These are phyloP conservation scores for Pilatotrama ljubarskyi DNA, from an alignment of 768 basidiomycete species.

Conservation along the genomic window DNA sequence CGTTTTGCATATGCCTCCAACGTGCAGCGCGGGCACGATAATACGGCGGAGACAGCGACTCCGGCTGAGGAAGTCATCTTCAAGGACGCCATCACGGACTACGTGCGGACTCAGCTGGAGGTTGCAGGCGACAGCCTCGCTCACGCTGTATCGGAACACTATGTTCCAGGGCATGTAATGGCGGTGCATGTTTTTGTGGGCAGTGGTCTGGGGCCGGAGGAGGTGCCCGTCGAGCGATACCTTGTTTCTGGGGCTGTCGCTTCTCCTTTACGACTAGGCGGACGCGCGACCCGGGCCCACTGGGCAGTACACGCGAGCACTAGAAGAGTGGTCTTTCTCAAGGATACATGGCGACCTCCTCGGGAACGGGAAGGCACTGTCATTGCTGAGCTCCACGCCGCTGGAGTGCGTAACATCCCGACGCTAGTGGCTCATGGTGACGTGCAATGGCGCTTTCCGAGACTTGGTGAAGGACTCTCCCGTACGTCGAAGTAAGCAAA, in stretches of 20 bases:
- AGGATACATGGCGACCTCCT: conserved; percentile 1
- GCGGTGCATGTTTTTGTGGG: background rate
- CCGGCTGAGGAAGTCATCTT: background rate
- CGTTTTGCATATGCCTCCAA: conserved; percentile 23
- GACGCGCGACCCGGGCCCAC: conserved; percentile 9
- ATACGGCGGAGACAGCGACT: background rate
- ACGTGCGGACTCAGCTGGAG: background rate
- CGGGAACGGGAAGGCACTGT: background rate
- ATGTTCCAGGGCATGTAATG: background rate
- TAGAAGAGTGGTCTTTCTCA: background rate
- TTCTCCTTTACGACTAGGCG: background rate
- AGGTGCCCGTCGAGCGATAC: background rate
- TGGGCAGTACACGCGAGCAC: conserved; percentile 7
- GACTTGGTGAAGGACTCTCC: background rate
- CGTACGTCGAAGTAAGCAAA: background rate
- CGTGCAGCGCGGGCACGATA: conserved; percentile 30
- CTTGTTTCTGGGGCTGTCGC: conserved; percentile 7
- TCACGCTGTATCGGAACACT: conserved; percentile 1
- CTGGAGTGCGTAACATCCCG: background rate
- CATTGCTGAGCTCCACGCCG: background rate
- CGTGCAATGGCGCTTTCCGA: background rate
- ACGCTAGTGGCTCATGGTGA: conserved; percentile 1
- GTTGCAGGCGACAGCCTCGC: background rate
- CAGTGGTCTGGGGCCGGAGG: background rate
- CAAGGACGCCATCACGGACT: background rate